Evolutionary conservation across 2,329 filamentous ascomycete genomes (phyloP), one percentile per base, ranked within the genome.

Genomic region (Cladophialophora psammophila): DNA sequence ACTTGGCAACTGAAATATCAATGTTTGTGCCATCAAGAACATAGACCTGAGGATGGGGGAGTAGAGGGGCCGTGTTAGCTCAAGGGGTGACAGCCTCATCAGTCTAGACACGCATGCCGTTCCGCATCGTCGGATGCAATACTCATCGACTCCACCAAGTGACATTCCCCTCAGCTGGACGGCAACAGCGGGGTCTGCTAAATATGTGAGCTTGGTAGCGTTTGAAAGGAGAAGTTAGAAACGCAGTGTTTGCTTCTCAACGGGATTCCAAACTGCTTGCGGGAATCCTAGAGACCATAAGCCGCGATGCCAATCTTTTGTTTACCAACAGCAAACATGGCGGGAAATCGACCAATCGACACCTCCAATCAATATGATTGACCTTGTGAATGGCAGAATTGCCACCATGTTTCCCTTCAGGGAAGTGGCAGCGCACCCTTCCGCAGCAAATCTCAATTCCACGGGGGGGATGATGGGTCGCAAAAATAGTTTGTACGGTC

Each of bases 41-140:
- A 26, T 15, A 54, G 15, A 40, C 7, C 13, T 42, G 52, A 50
- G 54, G 34, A 54, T 6, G 35, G 45, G 12, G 35, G 32, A 31
- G 15, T 34, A 18, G 42, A 36, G 31, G 31, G 52, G 31, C 18
- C 58, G 13, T 34, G 8, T 45, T 34, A 57, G 45, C 31, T 54
- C 64, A 42, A 63, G 64, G 50, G 15, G 26, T 57, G 64, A 62
- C 58, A 60, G 63, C 48, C 26, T 48, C 34, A 53, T 35, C 13
- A 40, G 31, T 32, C 52, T 42, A 40, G 63, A 40, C 48, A 38
- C 40, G 52, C 52, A 54, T 58, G 53, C 50, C 52, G 18, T 62
- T 50, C 53, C 58, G 32, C 15, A 48, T 18, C 18, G 57, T 52
- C 40, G 26, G 58, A 40, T 4, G 26, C 7, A 52, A 10, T 18